Evolutionary conservation across 208 protist species (phyloP).

Genomic region (Acanthamoeba royreba): DNA sequence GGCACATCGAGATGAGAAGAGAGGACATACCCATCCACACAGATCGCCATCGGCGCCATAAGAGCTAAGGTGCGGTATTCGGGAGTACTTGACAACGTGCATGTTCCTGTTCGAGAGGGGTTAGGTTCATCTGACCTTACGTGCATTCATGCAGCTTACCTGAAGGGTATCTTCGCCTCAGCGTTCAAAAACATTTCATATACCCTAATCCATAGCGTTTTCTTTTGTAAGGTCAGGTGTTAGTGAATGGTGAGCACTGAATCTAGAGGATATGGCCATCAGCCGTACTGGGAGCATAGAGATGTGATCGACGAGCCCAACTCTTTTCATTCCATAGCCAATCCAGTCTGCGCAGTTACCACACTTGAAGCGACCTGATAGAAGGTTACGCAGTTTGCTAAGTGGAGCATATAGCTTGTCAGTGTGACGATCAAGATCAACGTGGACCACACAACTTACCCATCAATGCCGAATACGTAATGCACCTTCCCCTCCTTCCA

Average conservation of each 20-base stretch:
- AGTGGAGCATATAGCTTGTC: background rate
- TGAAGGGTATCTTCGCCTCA: background rate
- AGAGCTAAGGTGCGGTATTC: background rate
- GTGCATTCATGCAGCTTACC: background rate
- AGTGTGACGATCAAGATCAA: background rate
- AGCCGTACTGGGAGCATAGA: background rate
- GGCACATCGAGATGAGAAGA: background rate
- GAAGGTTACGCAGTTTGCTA: background rate
- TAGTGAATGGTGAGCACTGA: background rate
- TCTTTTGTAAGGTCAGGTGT: background rate
- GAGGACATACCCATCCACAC: background rate
- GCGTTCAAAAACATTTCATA: background rate
- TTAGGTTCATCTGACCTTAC: background rate
- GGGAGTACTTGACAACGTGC: background rate
- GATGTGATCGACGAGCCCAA: background rate
- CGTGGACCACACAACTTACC: background rate
- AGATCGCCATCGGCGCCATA: background rate
- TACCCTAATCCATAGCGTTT: background rate
- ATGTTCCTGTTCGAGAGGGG: background rate
- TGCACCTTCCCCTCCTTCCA: background rate
- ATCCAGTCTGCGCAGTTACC: constrained; percentile 27
- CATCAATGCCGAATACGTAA: background rate
- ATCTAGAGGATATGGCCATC: too few relatives aligned
- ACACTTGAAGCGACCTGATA: background rate
- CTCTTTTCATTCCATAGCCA: background rate